Evolutionary conservation across 345 rosid genomes (phyloP), one percentile per base, ranked within the genome.

Genomic region (Euclidium syriacum): DNA sequence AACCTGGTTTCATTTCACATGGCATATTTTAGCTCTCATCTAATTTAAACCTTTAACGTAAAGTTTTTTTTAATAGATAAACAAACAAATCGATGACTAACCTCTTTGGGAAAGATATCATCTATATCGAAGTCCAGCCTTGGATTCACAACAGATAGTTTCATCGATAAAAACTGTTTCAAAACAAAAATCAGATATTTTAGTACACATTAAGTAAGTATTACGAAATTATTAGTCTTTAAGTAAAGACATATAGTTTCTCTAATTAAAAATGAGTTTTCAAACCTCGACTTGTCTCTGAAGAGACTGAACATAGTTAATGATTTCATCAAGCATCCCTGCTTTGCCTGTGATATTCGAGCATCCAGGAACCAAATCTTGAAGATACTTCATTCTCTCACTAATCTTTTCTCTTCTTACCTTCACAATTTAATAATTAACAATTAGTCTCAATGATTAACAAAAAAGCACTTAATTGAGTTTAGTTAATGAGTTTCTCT

Each of bases 261-360:
- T 55, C 0, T 5, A 15, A 16, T 0, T 26, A 18, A 15, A 22
- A 16, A 10, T 27, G 23, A 58, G 30, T 5, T 17, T 18, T 1
- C 52, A 39, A 71, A 94, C 99, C 99, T 94, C 97, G 67, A 94
- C 96, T 66, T 94, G 99, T 55, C 97, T 78, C 61, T 90, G 97
- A 50, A 94, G 86, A 54, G 99, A 94, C 55, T 94, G 99, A 15
- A 90, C 99, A 55, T 94, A 94, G 81, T 94, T 94, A 67, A 94
- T 94, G 68, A 90, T 90, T 80, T 94, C 99, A 80, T 94, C 99
- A 20, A 94, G 86, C 99, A 94, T 94, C 62, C 87, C 95, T 46
- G 97, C 97, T 84, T 94, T 94, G 72, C 99, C 97, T 2, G 96
- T 94, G 41, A 94, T 88, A 95, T 94, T 94, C 75, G 75, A 81